A percentile compares a stretch with the other conserved stretches of the same genome.
Conservation (phyloP, 805 yeast genomes). For the Candida andamanensis region DNA sequence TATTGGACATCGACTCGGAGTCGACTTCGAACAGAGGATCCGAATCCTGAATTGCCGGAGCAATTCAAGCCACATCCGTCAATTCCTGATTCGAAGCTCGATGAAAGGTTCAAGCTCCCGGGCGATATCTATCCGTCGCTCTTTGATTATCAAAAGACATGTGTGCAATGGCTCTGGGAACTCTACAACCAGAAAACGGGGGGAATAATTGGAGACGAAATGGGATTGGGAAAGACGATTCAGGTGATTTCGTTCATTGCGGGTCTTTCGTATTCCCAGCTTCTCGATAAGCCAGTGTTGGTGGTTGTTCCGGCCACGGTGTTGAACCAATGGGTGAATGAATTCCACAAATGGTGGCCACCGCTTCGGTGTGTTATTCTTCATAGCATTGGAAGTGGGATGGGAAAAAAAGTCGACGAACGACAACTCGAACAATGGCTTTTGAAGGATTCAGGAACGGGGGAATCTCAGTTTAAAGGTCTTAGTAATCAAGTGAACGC, state of each 20-base stretch:
- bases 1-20: slow-evolving; percentile 10
- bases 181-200: slow-evolving; percentile 85
- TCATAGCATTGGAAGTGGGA: slow-evolving; percentile 90
- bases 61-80: slow-evolving; percentile 77
- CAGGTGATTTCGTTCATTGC: slow-evolving; percentile 90
- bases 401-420: slow-evolving; percentile 42
- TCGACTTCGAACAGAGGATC: slow-evolving; percentile 13
- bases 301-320: slow-evolving; percentile 97
- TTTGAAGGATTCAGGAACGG: slow-evolving; percentile 36
- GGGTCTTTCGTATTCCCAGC: slow-evolving; percentile 77
- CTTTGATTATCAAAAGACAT: slow-evolving; percentile 91
- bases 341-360: slow-evolving; percentile 98
- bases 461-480: slow-evolving; percentile 16
- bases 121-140: slow-evolving; percentile 85
- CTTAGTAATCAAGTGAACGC: slow-evolving; percentile 36
- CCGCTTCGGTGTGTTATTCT: slow-evolving; percentile 79
- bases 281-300: slow-evolving; percentile 70
- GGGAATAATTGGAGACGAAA: slow-evolving; percentile 95
- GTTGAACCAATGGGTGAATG: slow-evolving; percentile 94
- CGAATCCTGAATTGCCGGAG: slow-evolving; percentile 38
- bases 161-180: slow-evolving; percentile 98
- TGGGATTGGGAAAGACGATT: slow-evolving; percentile 96
- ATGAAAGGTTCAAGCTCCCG: slow-evolving; percentile 69
- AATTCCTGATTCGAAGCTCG: slow-evolving; percentile 67
- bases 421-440: slow-evolving; percentile 48